Evolutionary conservation across 1,284 basidiomycete genomes (phyloP).

Genomic region (Stereum hirsutum): DNA sequence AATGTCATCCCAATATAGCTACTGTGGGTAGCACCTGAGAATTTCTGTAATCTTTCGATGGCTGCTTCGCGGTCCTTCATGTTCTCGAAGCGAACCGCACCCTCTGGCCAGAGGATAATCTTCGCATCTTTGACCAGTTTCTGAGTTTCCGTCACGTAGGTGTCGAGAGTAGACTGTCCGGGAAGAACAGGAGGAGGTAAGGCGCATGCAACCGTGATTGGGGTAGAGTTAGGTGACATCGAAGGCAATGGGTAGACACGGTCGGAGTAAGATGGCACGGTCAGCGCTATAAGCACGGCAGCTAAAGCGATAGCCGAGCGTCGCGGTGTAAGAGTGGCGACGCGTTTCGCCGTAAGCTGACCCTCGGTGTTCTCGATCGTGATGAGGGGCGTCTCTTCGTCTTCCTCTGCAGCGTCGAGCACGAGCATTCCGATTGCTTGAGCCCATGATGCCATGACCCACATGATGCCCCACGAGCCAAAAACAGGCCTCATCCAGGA

Average conservation of each 20-base stretch:
- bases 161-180: slow-evolving; percentile 37
- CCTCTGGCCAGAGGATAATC: slow-evolving; percentile 74
- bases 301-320: no score
- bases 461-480: slow-evolving; percentile 57
- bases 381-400: not conserved
- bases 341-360: not conserved
- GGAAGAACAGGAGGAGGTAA: slow-evolving; percentile 37
- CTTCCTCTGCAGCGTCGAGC: slow-evolving; percentile 29
- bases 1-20: slow-evolving; percentile 59
- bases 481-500: slow-evolving; percentile 47
- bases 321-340: slow-evolving; percentile 21
- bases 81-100: slow-evolving; percentile 54
- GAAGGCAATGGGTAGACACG: slow-evolving; percentile 33
- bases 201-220: slow-evolving; percentile 55
- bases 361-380: not conserved
- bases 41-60: slow-evolving; percentile 32
- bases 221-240: slow-evolving; percentile 33
- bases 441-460: slow-evolving; percentile 63
- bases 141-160: slow-evolving; percentile 49
- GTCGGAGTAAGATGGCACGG: slow-evolving; percentile 44
- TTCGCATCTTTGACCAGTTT: slow-evolving; percentile 31
- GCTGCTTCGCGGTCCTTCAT: slow-evolving; percentile 36
- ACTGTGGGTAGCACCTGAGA: slow-evolving; percentile 20
- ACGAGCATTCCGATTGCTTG: slow-evolving; percentile 44
- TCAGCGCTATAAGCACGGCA: slow-evolving; percentile 33